Base-by-base conservation (phyloP, 306 rosid species). In the Corylus avellana region DNA sequence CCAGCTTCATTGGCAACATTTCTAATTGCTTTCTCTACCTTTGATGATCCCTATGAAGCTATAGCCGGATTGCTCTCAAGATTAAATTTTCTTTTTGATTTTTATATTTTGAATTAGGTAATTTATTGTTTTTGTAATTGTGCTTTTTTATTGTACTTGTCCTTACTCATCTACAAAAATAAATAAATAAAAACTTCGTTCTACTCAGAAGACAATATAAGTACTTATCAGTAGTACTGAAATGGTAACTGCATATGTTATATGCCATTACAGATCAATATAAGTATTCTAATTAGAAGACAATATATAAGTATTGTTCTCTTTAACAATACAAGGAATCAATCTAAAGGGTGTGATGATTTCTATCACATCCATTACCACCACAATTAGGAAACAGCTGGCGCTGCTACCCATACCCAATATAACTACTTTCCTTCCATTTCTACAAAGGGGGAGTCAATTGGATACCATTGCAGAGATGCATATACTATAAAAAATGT, bases 251-350 rank as follows among this genome's bases (percentile, higher is more conserved):
- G 80, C 88, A 80, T 18, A 79, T 78, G 77, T 76, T 83, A 86
- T 79, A 84, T 32, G 35, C 35, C 35, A 32, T 32, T 32, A 1
- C 35, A 32, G 35, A 32, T 32, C 35, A 32, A 32, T 32, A 32
- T 1, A 32, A 32, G 35, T 32, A 32, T 32, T 32, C n/a, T n/a
- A n/a, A n/a, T n/a, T n/a, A n/a, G n/a, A n/a, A n/a, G n/a, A n/a
- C n/a, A n/a, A n/a, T n/a, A 32, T 32, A 32, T 1, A 32, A 32
- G 35, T 32, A 32, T 32, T 32, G 35, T 32, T 32, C 35, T 32
- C 35, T 32, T 32, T 32, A 32, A 32, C 75, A 74, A 78, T 78
- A 85, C 88, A 84, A 61, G 84, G 79, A 89, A 86, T 85, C 83
- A 79, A 82, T 76, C 79, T 68, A 86, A 77, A 74, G 78, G 80